Conservation (phyloP, 257 asterid species). For the Solanum sparsipilum region DNA sequence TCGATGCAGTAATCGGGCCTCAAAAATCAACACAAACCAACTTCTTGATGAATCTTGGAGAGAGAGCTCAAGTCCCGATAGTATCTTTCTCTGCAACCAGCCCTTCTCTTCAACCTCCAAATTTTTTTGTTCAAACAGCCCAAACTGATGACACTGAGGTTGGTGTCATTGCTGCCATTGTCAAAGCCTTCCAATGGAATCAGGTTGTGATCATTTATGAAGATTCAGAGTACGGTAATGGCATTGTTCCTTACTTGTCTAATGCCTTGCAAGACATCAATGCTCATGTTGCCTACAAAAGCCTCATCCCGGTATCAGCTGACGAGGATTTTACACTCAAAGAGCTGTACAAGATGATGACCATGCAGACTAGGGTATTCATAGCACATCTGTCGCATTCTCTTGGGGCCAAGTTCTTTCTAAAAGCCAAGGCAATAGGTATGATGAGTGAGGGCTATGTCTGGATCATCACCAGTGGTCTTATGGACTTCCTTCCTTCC, state of each 20-base stretch:
- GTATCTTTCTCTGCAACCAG: not conserved
- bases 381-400: slow-evolving; percentile 22
- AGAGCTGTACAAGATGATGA: slow-evolving; percentile 16
- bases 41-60: not conserved
- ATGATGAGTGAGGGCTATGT: slow-evolving; percentile 24
- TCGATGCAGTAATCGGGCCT: slow-evolving; percentile 8
- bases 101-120: not conserved
- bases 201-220: not conserved
- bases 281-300: not conserved
- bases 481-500: slow-evolving; percentile 18
- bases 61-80: not conserved
- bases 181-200: not conserved
- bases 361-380: slow-evolving; percentile 31
- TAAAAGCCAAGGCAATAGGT: slow-evolving; percentile 11
- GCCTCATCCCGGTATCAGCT: not conserved
- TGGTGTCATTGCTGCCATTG: not conserved
- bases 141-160: not conserved
- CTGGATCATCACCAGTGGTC: slow-evolving; percentile 28
- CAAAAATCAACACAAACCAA: not conserved
- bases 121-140: not conserved
- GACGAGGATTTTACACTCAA: not conserved
- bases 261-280: not conserved
- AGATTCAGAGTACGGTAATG: not conserved
- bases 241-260: not conserved
- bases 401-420: slow-evolving; percentile 16